phyloP scores from a whole-genome alignment of 805 yeast species.

The Ogataea henricii region DNA sequence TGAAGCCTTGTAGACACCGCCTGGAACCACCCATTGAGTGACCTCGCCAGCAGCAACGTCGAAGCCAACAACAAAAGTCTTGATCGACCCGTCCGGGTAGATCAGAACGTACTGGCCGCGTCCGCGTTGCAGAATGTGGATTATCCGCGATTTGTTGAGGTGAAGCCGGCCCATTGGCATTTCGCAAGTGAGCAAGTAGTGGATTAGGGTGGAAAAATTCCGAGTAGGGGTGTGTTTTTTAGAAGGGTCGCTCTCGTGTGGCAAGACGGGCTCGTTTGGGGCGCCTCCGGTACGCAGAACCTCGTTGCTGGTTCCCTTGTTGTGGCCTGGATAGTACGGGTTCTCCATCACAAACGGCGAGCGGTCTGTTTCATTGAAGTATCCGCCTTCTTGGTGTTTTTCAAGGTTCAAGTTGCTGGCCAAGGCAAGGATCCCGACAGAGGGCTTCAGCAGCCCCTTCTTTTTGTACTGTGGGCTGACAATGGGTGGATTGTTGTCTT shows the following conservation, averaged over 20 bases:
- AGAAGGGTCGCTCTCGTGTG: constrained; percentile 17
- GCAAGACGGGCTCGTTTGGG: constrained; percentile 14
- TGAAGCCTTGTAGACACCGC: constrained; percentile 59
- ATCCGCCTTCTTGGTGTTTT: constrained; percentile 59
- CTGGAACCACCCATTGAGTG: constrained; percentile 66
- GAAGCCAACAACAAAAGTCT: constrained; percentile 56
- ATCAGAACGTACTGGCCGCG: constrained; percentile 56
- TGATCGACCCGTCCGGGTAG: constrained; percentile 51
- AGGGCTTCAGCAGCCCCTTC: constrained; percentile 19
- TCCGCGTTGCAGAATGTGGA: constrained; percentile 57
- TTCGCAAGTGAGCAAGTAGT: constrained; percentile 52
- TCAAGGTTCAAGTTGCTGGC: constrained; percentile 39
- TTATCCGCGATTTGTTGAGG: constrained; percentile 51
- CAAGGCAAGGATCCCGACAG: constrained; percentile 30
- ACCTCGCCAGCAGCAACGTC: constrained; percentile 48
- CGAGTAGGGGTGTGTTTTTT: constrained; percentile 33
- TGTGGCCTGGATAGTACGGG: constrained; percentile 39
- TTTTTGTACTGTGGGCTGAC: constrained; percentile 26
- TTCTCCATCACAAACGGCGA: constrained; percentile 45
- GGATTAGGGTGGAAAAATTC: constrained; percentile 52
- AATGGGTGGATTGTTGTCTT: constrained; percentile 18
- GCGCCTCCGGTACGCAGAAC: constrained; percentile 16
- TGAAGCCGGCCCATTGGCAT: constrained; percentile 55
- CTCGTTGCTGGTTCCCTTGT: constrained; percentile 20
- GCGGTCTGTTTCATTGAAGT: constrained; percentile 57